These are phyloP conservation scores for Geum urbanum DNA, from an alignment of 306 rosid genomes.

Conservation along the genomic window DNA sequence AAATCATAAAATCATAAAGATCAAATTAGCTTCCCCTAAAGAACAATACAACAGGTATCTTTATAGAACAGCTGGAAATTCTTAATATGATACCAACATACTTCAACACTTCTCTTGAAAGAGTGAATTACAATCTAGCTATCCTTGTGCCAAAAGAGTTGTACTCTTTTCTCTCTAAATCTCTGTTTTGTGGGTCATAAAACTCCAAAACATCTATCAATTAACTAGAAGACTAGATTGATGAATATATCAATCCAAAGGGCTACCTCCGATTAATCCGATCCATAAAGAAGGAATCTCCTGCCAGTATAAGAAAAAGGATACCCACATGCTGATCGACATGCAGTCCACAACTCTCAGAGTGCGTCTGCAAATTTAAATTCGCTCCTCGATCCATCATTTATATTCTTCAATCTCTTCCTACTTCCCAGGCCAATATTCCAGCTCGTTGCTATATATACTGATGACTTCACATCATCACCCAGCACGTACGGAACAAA, in stretches of 20 bases:
- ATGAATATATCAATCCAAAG: constrained; percentile 2
- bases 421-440: background rate
- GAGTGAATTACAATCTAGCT: background rate
- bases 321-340: background rate
- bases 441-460: background rate
- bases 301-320: background rate
- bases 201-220: background rate
- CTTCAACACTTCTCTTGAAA: background rate
- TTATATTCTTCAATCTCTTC: background rate
- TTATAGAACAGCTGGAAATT: too few relatives aligned
- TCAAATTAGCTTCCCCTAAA: too few relatives aligned
- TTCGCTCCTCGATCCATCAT: background rate
- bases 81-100: too few relatives aligned
- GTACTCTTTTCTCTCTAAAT: background rate
- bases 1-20: too few relatives aligned
- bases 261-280: background rate
- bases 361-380: background rate
- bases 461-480: constrained; percentile 19
- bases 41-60: too few relatives aligned
- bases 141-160: background rate
- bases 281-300: background rate
- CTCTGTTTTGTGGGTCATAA: background rate
- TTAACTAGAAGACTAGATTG: background rate
- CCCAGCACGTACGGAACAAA: background rate
- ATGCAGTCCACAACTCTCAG: background rate